phyloP scores from a whole-genome alignment of 768 basidiomycete genomes.

The Heimioporus sp. region DNA sequence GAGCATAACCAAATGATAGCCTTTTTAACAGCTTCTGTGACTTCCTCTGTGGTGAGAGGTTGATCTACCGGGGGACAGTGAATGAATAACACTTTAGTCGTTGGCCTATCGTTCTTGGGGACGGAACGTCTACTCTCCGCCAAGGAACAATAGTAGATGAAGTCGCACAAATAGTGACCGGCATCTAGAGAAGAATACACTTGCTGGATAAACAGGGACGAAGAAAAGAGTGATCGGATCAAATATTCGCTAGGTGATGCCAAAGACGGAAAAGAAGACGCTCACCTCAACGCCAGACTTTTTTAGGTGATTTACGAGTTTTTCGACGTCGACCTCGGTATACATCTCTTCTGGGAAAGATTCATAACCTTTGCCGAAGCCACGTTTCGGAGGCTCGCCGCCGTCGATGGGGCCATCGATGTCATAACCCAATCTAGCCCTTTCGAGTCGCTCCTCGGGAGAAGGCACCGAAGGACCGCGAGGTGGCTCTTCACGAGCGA shows the following conservation, averaged over 20 bases:
- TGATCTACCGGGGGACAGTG: slow-evolving; percentile 70
- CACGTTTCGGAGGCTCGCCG: slow-evolving; percentile 31
- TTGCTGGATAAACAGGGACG: slow-evolving; percentile 39
- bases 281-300: slow-evolving; percentile 31
- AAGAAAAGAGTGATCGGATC: background rate
- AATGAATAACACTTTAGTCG: slow-evolving; percentile 56
- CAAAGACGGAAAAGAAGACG: background rate
- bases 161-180: slow-evolving; percentile 75
- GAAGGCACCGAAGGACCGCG: slow-evolving; percentile 22
- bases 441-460: slow-evolving; percentile 27
- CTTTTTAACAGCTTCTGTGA: slow-evolving; percentile 61
- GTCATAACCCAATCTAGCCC: slow-evolving; percentile 28
- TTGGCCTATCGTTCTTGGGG: slow-evolving; percentile 31
- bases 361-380: slow-evolving; percentile 37
- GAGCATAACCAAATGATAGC: slow-evolving; percentile 54
- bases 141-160: slow-evolving; percentile 73
- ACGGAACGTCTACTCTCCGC: slow-evolving; percentile 56
- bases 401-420: slow-evolving; percentile 26
- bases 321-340: slow-evolving; percentile 36
- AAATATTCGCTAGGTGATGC: slow-evolving; percentile 3
- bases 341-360: slow-evolving; percentile 34
- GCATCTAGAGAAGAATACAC: slow-evolving; percentile 74
- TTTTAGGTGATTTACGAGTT: slow-evolving; percentile 37
- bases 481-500: slow-evolving; percentile 23
- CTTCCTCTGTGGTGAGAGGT: slow-evolving; percentile 62